A percentile compares a stretch with the other conserved stretches of the same genome.
Conservation (phyloP, 495 filamentous ascomycete species). For the Massariosphaeria phaeospora region DNA sequence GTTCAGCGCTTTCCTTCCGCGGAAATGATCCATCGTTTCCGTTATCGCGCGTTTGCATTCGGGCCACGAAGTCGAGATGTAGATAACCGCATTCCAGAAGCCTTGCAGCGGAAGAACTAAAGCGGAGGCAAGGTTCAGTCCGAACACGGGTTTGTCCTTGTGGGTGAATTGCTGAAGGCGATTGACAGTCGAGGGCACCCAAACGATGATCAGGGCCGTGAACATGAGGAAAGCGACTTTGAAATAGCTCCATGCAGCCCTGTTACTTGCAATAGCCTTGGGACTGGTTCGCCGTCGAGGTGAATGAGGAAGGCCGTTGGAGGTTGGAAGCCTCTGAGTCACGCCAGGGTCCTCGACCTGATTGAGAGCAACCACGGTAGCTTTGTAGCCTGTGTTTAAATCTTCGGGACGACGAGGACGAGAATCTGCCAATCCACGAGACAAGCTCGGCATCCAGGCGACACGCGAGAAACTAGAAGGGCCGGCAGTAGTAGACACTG, state of each 20-base stretch:
- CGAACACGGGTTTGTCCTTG: conserved; percentile 49
- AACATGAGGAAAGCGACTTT: conserved; percentile 88
- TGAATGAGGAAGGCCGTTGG: background rate
- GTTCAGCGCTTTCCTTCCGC: background rate
- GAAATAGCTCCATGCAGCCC: conserved; percentile 69
- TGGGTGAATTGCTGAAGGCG: conserved; percentile 65
- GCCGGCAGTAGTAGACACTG: background rate
- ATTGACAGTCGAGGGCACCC: conserved; percentile 80
- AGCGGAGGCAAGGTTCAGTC: conserved; percentile 63
- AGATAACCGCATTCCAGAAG: conserved; percentile 83
- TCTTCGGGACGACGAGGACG: too few relatives aligned
- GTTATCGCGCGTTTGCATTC: conserved; percentile 20
- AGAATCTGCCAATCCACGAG: too few relatives aligned
- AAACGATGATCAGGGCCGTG: conserved; percentile 71
- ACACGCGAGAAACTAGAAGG: conserved; percentile 10
- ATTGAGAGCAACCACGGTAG: conserved; percentile 4
- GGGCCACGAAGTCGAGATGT: conserved; percentile 43
- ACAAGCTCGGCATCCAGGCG: background rate
- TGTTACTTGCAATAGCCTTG: conserved; percentile 33
- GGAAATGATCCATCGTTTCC: background rate
- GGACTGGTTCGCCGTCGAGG: conserved; percentile 7
- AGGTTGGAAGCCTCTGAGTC: background rate
- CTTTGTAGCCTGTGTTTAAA: conserved; percentile 1
- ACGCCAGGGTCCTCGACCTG: background rate
- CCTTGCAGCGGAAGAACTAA: conserved; percentile 80